These are phyloP conservation scores for Sonneratia caseolaris DNA, from an alignment of 345 rosid species.

Conservation along the genomic window DNA sequence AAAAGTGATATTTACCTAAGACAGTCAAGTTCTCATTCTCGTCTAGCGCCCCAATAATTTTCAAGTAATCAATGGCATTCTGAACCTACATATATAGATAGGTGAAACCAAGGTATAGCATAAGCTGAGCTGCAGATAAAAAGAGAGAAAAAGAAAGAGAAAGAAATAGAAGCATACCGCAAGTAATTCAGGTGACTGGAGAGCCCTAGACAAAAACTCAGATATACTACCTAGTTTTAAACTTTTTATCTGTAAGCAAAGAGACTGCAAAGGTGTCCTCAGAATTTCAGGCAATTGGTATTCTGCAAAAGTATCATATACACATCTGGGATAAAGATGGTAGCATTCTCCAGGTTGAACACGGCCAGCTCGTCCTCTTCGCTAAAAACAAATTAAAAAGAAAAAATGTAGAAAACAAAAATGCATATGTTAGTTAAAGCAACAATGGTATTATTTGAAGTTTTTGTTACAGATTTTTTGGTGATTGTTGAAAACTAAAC, in stretches of 20 bases:
- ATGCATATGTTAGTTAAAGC: background rate
- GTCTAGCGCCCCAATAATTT: conserved; percentile 81
- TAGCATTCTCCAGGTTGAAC: conserved; percentile 89
- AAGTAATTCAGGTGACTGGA: conserved; percentile 80
- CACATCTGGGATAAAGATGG: conserved; percentile 81
- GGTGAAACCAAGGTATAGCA: background rate
- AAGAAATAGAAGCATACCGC: conserved; percentile 36
- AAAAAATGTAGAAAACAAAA: conserved; percentile 2
- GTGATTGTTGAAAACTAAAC: background rate
- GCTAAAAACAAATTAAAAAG: conserved; percentile 28
- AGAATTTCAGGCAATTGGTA: conserved; percentile 92
- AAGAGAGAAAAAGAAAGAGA: background rate
- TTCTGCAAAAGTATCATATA: conserved; percentile 73
- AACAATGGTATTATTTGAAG: background rate
- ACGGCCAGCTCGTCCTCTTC: conserved; percentile 96
- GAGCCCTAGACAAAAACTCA: conserved; percentile 69
- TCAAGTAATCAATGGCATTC: conserved; percentile 83
- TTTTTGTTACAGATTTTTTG: background rate
- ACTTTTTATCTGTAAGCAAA: conserved; percentile 87
- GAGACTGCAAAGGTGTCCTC: conserved; percentile 88
- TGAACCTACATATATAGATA: conserved; percentile 45
- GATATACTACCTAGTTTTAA: conserved; percentile 77
- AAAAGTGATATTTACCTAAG: conserved; percentile 35
- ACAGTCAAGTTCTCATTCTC: conserved; percentile 65
- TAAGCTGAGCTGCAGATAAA: background rate